Percentiles rank a stretch among this genome's conserved stretches.
phyloP scores from a whole-genome alignment of 164 flowering plant genomes.

The Nelumbo lutea region DNA sequence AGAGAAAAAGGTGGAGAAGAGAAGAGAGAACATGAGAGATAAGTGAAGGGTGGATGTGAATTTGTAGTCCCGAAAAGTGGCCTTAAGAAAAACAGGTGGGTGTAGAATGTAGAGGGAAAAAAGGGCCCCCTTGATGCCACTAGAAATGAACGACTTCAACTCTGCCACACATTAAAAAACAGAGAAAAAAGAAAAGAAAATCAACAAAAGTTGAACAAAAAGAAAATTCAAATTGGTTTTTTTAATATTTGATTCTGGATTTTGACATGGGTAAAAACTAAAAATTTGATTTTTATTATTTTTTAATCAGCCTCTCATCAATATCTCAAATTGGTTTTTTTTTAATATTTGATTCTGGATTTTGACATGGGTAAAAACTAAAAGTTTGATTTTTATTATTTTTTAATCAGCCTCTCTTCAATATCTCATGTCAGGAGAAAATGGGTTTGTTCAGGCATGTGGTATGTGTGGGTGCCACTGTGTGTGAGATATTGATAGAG shows the following conservation, averaged over 20 bases:
- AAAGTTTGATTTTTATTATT: too few species aligned
- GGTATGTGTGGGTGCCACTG: background rate
- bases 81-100: background rate
- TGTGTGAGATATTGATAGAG: slow-evolving; percentile 4
- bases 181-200: background rate
- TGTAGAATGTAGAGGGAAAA: background rate
- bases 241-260: too few species aligned
- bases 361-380: too few species aligned
- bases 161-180: background rate
- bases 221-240: background rate
- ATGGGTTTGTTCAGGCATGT: background rate
- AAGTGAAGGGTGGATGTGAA: slow-evolving; percentile 4
- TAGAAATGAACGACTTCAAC: slow-evolving; percentile 4
- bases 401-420: background rate
- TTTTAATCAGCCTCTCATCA: background rate
- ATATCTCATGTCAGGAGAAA: background rate
- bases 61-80: slow-evolving; percentile 16
- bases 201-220: background rate
- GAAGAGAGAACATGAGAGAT: background rate
- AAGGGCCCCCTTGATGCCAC: slow-evolving; percentile 1
- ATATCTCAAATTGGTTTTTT: background rate
- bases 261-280: too few species aligned
- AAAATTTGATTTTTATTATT: too few species aligned
- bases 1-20: background rate
- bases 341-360: too few species aligned